phyloP scores from a whole-genome alignment of 1,284 basidiomycete genomes.

The Naganishia sp. region DNA sequence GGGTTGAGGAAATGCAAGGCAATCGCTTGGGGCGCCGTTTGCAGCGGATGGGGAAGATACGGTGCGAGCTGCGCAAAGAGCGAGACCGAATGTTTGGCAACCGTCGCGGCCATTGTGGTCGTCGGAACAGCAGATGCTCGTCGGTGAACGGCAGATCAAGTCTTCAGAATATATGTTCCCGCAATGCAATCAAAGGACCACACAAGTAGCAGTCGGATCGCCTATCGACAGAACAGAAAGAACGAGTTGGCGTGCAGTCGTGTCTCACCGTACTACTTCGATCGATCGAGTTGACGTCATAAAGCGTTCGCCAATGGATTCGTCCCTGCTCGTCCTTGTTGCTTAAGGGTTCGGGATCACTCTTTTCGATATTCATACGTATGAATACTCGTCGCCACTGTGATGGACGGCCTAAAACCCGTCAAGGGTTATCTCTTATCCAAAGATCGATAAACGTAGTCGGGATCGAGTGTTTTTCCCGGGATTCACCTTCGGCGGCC shows the following conservation, averaged over 20 bases:
- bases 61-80: slow-evolving; percentile 17
- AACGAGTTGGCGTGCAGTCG: no score
- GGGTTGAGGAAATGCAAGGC: slow-evolving; percentile 21
- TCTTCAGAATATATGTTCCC: not conserved
- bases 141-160: no score
- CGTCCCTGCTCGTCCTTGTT: not conserved
- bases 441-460: no score
- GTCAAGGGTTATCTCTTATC: no score
- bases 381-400: no score
- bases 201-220: no score
- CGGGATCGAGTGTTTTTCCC: not conserved
- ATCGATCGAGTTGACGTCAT: no score
- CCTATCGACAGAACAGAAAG: no score
- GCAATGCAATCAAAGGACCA: not conserved
- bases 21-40: slow-evolving; percentile 24
- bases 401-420: no score
- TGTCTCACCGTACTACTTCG: not conserved
- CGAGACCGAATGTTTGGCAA: slow-evolving; percentile 9
- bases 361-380: not conserved
- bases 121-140: no score
- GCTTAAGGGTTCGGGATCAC: not conserved
- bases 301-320: not conserved
- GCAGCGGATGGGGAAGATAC: slow-evolving; percentile 25
- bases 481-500: not conserved
- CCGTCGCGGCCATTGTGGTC: not conserved